Evolutionary conservation across 73 alveolate genomes (phyloP).

Genomic region (Uronychia setigera): DNA sequence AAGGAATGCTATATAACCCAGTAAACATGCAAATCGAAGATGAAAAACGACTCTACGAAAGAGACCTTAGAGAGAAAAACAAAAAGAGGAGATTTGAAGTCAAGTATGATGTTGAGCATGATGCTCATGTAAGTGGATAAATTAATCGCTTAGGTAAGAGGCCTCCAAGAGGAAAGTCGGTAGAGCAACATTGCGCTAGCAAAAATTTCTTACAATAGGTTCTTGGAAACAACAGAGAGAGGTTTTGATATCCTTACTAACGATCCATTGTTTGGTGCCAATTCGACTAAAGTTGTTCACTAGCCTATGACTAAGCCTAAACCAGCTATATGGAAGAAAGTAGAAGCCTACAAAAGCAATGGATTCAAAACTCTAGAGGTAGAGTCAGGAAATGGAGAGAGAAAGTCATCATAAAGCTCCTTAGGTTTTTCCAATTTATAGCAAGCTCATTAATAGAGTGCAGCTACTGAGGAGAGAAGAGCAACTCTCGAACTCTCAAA

Average conservation of each 20-base stretch:
- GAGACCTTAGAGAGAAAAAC: constrained; percentile 83
- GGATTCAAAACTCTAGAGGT: constrained; percentile 37
- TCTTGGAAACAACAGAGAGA: constrained; percentile 48
- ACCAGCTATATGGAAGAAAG: neutral
- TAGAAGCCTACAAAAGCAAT: neutral
- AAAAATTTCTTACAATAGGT: constrained; percentile 53
- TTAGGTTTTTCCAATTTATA: constrained; percentile 10
- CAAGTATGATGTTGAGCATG: constrained; percentile 78
- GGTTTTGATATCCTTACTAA: constrained; percentile 77
- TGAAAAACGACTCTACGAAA: constrained; percentile 70
- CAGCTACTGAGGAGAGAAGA: constrained; percentile 16
- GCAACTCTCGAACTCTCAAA: neutral
- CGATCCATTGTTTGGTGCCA: constrained; percentile 39
- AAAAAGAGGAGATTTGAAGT: constrained; percentile 82
- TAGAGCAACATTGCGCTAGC: constrained; percentile 32
- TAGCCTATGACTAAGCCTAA: constrained; percentile 18
- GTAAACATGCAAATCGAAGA: constrained; percentile 84
- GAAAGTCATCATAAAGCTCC: neutral
- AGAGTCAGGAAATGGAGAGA: constrained; percentile 17
- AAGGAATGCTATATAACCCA: constrained; percentile 88
- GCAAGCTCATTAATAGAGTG: too few species aligned
- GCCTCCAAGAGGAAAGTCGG: constrained; percentile 61
- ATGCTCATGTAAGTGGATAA: too few species aligned
- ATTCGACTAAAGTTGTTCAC: constrained; percentile 13
- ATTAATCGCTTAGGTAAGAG: too few species aligned